Evolutionary conservation across 176 grass and related monocot species (phyloP).

Genomic region (Triticum urartu): DNA sequence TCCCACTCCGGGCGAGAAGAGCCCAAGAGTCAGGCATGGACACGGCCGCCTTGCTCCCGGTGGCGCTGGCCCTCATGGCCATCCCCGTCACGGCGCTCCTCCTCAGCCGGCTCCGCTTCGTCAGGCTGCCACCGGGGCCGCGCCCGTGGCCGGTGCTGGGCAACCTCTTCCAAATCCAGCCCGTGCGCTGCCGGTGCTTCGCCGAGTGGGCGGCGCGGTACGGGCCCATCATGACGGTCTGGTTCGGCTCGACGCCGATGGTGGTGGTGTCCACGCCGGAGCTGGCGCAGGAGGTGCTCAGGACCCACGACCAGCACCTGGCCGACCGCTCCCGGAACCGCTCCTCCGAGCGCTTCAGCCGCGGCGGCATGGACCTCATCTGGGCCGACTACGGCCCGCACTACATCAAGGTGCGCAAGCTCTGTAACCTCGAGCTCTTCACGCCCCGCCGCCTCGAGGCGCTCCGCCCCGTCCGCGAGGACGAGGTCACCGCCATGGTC

Average conservation of each 20-base stretch:
- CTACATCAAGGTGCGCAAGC: conserved; percentile 90
- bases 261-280: conserved; percentile 70
- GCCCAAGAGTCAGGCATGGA: conserved; percentile 32
- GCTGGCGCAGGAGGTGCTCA: conserved; percentile 73
- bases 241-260: conserved; percentile 67
- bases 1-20: no score
- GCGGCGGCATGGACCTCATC: conserved; percentile 77
- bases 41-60: conserved; percentile 19
- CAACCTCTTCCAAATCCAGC: conserved; percentile 75
- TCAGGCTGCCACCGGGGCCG: conserved; percentile 59
- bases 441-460: conserved; percentile 63
- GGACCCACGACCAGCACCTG: conserved; percentile 66
- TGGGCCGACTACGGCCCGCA: conserved; percentile 86
- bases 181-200: conserved; percentile 79
- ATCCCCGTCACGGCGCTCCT: conserved; percentile 28
- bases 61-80: conserved; percentile 29
- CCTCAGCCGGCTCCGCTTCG: conserved; percentile 28
- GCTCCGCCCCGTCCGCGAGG: conserved; percentile 68
- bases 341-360: conserved; percentile 65
- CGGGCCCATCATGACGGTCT: conserved; percentile 67
- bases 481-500: conserved; percentile 87
- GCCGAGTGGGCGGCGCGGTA: conserved; percentile 63
- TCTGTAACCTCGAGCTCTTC: conserved; percentile 95
- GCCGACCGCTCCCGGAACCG: conserved; percentile 66
- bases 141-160: conserved; percentile 66